Conservation (phyloP, 345 rosid genomes). For the Cardiospermum halicacabum region DNA sequence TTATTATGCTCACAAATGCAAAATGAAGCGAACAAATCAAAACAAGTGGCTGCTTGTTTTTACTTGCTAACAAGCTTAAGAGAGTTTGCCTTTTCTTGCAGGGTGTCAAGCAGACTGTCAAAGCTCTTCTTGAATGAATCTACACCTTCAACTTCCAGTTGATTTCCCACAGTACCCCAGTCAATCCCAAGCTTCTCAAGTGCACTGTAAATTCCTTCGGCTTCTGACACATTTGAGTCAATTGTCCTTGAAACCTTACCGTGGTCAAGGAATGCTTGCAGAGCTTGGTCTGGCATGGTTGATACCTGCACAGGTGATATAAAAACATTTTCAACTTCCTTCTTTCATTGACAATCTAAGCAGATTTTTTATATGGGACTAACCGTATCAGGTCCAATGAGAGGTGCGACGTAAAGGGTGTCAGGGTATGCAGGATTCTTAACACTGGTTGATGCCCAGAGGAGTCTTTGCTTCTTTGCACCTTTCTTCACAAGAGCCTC, state of each 20-base stretch:
- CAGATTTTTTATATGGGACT: slow-evolving; percentile 15
- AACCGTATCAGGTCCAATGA: slow-evolving; percentile 95
- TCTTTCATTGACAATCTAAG: not conserved
- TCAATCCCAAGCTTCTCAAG: slow-evolving; percentile 94
- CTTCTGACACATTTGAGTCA: slow-evolving; percentile 82
- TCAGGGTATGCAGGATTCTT: slow-evolving; percentile 96
- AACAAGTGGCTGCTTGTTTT: slow-evolving; percentile 5
- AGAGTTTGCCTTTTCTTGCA: slow-evolving; percentile 94
- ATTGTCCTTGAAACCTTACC: slow-evolving; percentile 84
- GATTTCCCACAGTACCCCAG: slow-evolving; percentile 74
- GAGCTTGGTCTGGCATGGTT: slow-evolving; percentile 99
- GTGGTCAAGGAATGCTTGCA: slow-evolving; percentile 83
- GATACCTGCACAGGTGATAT: slow-evolving; percentile 55
- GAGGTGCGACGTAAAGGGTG: slow-evolving; percentile 84
- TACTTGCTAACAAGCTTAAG: slow-evolving; percentile 67
- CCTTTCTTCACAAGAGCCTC: slow-evolving; percentile 91
- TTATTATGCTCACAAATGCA: slow-evolving; percentile 19
- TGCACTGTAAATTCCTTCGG: slow-evolving; percentile 92
- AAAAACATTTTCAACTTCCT: too few relatives aligned
- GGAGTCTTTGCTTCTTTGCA: slow-evolving; percentile 93
- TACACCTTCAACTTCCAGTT: slow-evolving; percentile 90
- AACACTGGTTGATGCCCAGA: slow-evolving; percentile 98
- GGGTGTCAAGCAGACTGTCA: slow-evolving; percentile 84
- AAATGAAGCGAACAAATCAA: slow-evolving; percentile 3
- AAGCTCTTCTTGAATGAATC: slow-evolving; percentile 93